phyloP scores from a whole-genome alignment of 352 stramenopile species.

The Pythium phragmitis region DNA sequence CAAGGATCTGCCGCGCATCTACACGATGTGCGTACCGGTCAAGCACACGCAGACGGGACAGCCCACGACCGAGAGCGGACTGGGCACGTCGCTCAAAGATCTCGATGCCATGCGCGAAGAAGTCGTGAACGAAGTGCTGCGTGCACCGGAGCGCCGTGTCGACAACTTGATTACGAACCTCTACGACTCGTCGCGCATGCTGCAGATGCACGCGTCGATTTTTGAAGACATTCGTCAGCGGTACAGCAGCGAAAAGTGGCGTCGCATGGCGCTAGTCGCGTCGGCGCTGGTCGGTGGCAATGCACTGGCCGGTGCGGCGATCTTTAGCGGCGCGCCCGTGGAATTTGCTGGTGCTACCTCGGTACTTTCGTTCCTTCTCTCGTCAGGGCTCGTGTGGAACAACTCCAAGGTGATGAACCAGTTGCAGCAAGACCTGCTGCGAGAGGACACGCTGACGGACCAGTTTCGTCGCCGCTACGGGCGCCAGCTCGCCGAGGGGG shows the following conservation, averaged over 20 bases:
- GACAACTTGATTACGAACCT: conserved; percentile 99
- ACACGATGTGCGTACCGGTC: conserved; percentile 99
- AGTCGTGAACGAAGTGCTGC: conserved; percentile 97
- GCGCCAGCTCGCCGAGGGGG: conserved; percentile 93
- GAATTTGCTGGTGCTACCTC: conserved; percentile 85
- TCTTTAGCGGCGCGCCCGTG: conserved; percentile 77
- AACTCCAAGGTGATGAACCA: conserved; percentile 86
- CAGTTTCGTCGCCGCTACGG: conserved; percentile 94
- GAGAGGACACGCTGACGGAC: conserved; percentile 86
- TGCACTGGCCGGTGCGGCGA: conserved; percentile 63
- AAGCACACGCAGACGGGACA: conserved; percentile 49
- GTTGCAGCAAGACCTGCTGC: conserved; percentile 85
- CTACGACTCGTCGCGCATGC: conserved; percentile 88
- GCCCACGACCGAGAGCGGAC: conserved; percentile 48
- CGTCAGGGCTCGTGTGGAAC: conserved; percentile 88
- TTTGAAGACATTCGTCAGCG: conserved; percentile 81
- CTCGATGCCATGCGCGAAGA: conserved; percentile 96
- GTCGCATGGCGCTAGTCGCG: conserved; percentile 60
- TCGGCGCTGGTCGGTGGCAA: conserved; percentile 72
- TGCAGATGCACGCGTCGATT: conserved; percentile 95
- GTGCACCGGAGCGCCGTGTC: conserved; percentile 95
- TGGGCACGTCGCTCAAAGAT: conserved; percentile 89
- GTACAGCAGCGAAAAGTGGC: conserved; percentile 82
- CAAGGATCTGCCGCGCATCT: conserved; percentile 99
- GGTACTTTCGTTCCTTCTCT: conserved; percentile 70